A percentile compares a stretch with the other conserved stretches of the same genome.
These are phyloP conservation scores for Trichoderma simmonsii DNA, from an alignment of 2,329 filamentous ascomycete genomes.

Conservation along the genomic window DNA sequence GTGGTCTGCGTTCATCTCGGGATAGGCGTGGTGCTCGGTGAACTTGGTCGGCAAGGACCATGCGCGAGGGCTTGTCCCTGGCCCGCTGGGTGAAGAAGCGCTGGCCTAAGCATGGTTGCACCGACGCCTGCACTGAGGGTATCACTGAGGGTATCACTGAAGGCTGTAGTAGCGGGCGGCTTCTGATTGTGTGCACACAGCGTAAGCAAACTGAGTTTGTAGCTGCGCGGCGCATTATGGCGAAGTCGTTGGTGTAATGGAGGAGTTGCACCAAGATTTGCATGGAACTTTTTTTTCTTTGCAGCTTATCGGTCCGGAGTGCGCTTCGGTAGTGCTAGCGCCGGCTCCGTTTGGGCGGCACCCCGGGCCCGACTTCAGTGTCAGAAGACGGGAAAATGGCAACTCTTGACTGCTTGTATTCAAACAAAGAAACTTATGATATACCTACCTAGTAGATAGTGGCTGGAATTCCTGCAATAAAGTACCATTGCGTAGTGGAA, in stretches of 20 bases:
- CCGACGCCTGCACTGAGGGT: background rate
- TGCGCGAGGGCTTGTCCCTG: slow-evolving; percentile 48
- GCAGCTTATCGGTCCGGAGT: background rate
- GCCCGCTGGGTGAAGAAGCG: slow-evolving; percentile 35
- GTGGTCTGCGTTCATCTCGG: slow-evolving; percentile 34
- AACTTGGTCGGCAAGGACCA: slow-evolving; percentile 57
- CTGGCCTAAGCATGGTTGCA: slow-evolving; percentile 35
- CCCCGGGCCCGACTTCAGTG: background rate
- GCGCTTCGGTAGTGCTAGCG: background rate
- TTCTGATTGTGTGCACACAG: slow-evolving; percentile 21
- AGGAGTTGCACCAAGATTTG: background rate
- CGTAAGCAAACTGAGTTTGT: slow-evolving; percentile 21
- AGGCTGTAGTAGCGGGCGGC: slow-evolving; percentile 18
- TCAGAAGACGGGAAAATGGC: background rate
- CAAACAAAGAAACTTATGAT: background rate
- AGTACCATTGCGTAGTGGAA: background rate
- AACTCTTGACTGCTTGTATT: background rate
- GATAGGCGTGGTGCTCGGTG: slow-evolving; percentile 37
- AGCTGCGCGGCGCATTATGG: slow-evolving; percentile 20
- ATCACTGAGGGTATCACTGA: background rate
- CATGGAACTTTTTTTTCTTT: slow-evolving; percentile 3
- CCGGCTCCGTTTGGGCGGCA: background rate
- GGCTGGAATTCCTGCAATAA: background rate
- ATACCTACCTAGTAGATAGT: background rate
- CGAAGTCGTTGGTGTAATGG: background rate